Base-by-base conservation (phyloP, 192 early-diverging fungal species). In the Podila epigama region DNA sequence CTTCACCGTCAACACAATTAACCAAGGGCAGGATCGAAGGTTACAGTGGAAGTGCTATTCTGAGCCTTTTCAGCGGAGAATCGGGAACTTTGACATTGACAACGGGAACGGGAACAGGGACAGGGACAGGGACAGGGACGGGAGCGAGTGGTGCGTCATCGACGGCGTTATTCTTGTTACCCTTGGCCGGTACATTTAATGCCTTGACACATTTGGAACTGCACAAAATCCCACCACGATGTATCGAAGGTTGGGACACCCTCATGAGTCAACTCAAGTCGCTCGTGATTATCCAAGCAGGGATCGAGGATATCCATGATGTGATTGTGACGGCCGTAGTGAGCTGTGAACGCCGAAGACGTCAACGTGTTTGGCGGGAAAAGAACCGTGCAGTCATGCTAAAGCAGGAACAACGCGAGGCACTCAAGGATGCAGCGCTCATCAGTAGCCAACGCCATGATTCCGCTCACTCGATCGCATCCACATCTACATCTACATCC, bases 191-290 rank as follows among this genome's bases (percentile, higher is more conserved):
- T 2, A 58, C 72, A 0, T 86, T 88, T 42, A 63, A 75, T 32
- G 51, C 61, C 18, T 58, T 88, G 6, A 67, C 79, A 2, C 81
- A 82, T 66, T 57, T 88, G 22, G 87, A 88, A 50, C 63, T 88
- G 28, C 63, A 79, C 64, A 75, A 80, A 25, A 63, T 88, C 13
- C 82, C 83, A 18, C 75, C 82, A 31, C 61, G 67, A 4, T 61
- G 79, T 27, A 62, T 85, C 27, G 78, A 75, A n/a, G 81, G 80
- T 2, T 88, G 87, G 87, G 68, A 80, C 32, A 60, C 56, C 3
- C 40, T 88, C 16, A 72, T 79, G 69, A 41, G 51, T 2, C 75
- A 69, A 37, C 53, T 88, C 4, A 60, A 68, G 25, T 82, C 70
- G 27, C 62, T 86, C 39, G 80, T 85, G 33, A 51, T 88, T 18